These are phyloP conservation scores for Diaporthe sp. DNA, from an alignment of 2,329 filamentous ascomycete species.

Conservation along the genomic window DNA sequence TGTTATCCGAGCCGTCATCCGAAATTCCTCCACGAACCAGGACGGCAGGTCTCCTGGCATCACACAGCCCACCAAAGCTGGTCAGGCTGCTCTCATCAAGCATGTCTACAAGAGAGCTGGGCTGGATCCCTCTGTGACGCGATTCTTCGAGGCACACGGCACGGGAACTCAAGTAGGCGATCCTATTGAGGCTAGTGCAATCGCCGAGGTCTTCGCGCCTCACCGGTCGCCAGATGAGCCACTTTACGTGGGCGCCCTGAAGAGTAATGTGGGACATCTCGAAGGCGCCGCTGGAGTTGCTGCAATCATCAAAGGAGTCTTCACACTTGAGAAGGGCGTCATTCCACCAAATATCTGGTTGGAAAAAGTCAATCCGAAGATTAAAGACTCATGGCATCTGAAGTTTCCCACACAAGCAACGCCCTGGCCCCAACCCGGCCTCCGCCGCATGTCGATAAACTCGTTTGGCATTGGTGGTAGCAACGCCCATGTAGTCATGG, in stretches of 20 bases:
- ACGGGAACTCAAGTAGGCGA: constrained; percentile 34
- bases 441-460: constrained; percentile 43
- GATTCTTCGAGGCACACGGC: constrained; percentile 38
- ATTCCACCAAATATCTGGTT: constrained; percentile 41
- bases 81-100: constrained; percentile 47
- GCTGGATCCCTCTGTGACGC: constrained; percentile 42
- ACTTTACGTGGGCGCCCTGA: constrained; percentile 40
- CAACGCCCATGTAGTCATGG: constrained; percentile 41
- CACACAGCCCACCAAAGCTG: constrained; percentile 44
- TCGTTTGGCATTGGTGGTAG: constrained; percentile 46
- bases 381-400: constrained; percentile 36
- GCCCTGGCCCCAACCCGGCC: constrained; percentile 33
- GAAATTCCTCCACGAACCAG: constrained; percentile 45
- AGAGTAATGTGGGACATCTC: constrained; percentile 43
- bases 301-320: constrained; percentile 40
- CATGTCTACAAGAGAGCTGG: constrained; percentile 45
- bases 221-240: constrained; percentile 28
- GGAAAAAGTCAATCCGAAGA: constrained; percentile 38
- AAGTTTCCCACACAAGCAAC: constrained; percentile 34
- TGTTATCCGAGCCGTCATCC: constrained; percentile 51
- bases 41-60: constrained; percentile 44
- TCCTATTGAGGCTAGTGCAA: constrained; percentile 64
- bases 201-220: constrained; percentile 40
- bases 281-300: constrained; percentile 41
- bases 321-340: constrained; percentile 39